A percentile compares a stretch with the other conserved stretches of the same genome.
Conservation (phyloP, 2,329 filamentous ascomycete genomes). For the Nemania sp. region DNA sequence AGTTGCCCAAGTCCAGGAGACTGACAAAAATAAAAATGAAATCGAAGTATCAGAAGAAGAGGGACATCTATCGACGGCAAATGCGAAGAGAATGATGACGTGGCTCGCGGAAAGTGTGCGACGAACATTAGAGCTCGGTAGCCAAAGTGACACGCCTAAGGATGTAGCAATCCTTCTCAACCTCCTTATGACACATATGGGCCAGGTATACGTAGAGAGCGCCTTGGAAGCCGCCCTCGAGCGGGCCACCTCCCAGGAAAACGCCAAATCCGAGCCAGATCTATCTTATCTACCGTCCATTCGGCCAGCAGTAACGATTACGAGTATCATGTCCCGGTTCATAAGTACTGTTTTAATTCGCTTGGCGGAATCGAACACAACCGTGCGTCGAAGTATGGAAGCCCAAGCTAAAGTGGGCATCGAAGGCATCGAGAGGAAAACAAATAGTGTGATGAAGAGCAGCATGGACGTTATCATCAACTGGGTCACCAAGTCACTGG, state of each 20-base stretch:
- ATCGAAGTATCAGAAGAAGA: conserved; percentile 92
- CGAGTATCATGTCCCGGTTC: conserved; percentile 91
- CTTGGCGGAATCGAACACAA: conserved; percentile 85
- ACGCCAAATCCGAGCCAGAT: conserved; percentile 81
- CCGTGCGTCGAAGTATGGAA: conserved; percentile 86
- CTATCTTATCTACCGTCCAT: conserved; percentile 79
- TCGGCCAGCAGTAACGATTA: conserved; percentile 81
- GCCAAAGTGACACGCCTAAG: conserved; percentile 86
- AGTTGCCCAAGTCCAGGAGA: conserved; percentile 81
- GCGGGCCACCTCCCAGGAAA: conserved; percentile 75
- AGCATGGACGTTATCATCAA: conserved; percentile 70
- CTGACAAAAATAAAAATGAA: conserved; percentile 76
- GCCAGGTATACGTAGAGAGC: conserved; percentile 75
- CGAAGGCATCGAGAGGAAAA: conserved; percentile 81
- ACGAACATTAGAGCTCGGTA: conserved; percentile 85
- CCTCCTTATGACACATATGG: conserved; percentile 83
- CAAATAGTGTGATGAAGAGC: conserved; percentile 62
- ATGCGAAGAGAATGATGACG: conserved; percentile 96
- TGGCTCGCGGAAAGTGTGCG: conserved; percentile 97
- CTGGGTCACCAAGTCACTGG: conserved; percentile 73
- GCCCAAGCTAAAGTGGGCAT: conserved; percentile 75
- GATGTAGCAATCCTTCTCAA: conserved; percentile 85
- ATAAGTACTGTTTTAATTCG: conserved; percentile 89
- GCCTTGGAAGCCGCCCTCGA: conserved; percentile 72
- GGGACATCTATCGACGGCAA: conserved; percentile 77